Base-by-base conservation (phyloP, 192 early-diverging fungal species). In the Thamnidium elegans region DNA sequence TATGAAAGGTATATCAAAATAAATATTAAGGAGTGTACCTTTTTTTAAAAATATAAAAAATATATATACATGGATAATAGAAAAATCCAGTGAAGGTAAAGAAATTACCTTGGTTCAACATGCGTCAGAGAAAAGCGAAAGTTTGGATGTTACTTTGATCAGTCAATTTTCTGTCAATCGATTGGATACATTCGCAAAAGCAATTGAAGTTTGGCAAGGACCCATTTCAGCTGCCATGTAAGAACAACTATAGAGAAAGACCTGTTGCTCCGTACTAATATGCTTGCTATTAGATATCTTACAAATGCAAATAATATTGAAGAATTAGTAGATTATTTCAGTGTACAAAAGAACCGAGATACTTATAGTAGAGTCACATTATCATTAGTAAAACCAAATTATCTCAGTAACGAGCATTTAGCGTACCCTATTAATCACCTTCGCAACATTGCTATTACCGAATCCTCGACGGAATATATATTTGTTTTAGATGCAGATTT, bases 401-500 rank as follows among this genome's bases (percentile, higher is more conserved):
- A 76, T 47, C 48, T 71, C 1, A 58, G 47, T 9, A 61, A 60
- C 13, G 62, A 62, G 0, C 73, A 75, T 46, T 58, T 67, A 7
- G 65, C 73, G 20, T 84, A 84, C 50, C 82, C 82, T 8, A 84
- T 84, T 50, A 84, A 84, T 48, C 71, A 76, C 26, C 62, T 84
- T 9, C 59, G 82, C 8, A 84, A 84, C 26, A 52, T 84, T 19
- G 82, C 75, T 39, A 73, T 79, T 31, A 50, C 51, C 9, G 65
- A 73, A 9, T 47, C 79, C 4, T 45, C 42, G 2, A 78, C 82
- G 3, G 70, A 74, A 14, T 81, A 79, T 61, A 70, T 78, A 4
- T 74, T 76, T 66, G 79, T 84, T 21, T 76, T 84, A 30, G 82
- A 84, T 50, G 82, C 82, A 14, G 82, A 84, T 42, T 84, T 84